These are phyloP conservation scores for Grifola frondosa DNA, from an alignment of 1,284 basidiomycete genomes.

Conservation along the genomic window DNA sequence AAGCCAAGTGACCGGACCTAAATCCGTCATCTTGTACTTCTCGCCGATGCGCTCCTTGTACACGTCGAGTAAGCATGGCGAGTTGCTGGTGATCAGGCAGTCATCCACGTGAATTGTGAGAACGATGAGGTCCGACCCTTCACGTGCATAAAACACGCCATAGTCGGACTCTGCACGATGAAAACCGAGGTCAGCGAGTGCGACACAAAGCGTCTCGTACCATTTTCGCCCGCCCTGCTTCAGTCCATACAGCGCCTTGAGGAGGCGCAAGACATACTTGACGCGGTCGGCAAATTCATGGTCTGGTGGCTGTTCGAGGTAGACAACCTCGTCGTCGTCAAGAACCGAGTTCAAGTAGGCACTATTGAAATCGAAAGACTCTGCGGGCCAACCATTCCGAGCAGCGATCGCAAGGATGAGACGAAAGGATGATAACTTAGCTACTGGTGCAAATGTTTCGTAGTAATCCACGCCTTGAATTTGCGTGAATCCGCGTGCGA, in stretches of 20 bases:
- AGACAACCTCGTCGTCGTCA: constrained; percentile 20
- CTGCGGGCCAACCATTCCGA: constrained; percentile 30
- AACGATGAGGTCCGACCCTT: constrained; percentile 10
- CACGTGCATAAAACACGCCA: constrained; percentile 17
- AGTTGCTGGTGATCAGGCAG: constrained; percentile 20
- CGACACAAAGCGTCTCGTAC: constrained; percentile 12
- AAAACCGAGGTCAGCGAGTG: constrained; percentile 19
- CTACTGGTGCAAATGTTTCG: constrained; percentile 34
- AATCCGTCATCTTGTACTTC: constrained; percentile 30
- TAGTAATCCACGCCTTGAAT: constrained; percentile 37
- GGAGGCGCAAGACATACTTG: constrained; percentile 5
- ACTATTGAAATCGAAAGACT: constrained; percentile 42
- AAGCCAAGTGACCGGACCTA: constrained; percentile 31
- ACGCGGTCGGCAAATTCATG: constrained; percentile 7
- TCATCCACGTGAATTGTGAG: constrained; percentile 35
- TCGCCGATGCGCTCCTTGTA: constrained; percentile 25
- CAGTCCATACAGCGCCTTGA: constrained; percentile 25
- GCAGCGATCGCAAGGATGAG: constrained; percentile 33
- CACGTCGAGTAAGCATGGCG: constrained; percentile 12
- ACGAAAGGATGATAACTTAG: constrained; percentile 26
- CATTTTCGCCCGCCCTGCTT: constrained; percentile 25
- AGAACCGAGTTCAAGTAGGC: constrained; percentile 41
- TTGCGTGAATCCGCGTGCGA: constrained; percentile 43
- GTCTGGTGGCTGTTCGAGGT: constrained; percentile 37
- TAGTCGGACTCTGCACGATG: constrained; percentile 15